These are phyloP conservation scores for Debaryomycetaceae sp. DNA, from an alignment of 1,139 yeast species.

Conservation along the genomic window DNA sequence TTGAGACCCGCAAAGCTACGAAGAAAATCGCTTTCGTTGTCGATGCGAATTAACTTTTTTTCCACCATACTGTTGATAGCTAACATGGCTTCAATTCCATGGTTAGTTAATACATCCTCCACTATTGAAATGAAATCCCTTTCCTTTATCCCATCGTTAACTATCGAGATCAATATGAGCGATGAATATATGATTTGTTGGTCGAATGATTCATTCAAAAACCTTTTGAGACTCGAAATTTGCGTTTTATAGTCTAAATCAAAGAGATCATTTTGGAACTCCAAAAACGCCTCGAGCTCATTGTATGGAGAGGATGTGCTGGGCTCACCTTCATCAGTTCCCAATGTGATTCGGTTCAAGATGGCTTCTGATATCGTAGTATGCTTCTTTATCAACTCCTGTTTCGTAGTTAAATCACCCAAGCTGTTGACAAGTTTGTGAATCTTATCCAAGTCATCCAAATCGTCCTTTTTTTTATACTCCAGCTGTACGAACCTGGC, in stretches of 20 bases:
- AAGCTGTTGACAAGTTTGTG: conserved; percentile 69
- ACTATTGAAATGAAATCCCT: conserved; percentile 52
- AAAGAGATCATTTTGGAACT: conserved; percentile 71
- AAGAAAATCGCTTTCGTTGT: conserved; percentile 27
- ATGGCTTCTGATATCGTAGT: conserved; percentile 72
- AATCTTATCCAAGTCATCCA: conserved; percentile 54
- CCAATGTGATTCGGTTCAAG: conserved; percentile 46
- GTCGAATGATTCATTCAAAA: conserved; percentile 40
- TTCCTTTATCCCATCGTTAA: conserved; percentile 63
- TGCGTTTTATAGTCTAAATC: conserved; percentile 55
- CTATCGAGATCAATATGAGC: conserved; percentile 51
- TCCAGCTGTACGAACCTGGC: conserved; percentile 72
- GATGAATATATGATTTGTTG: conserved; percentile 45
- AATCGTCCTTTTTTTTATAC: conserved; percentile 57
- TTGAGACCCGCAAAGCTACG: conserved; percentile 23
- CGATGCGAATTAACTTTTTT: conserved; percentile 22
- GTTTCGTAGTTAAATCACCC: conserved; percentile 64
- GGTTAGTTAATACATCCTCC: conserved; percentile 50
- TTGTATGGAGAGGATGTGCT: conserved; percentile 13
- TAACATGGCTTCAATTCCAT: conserved; percentile 50
- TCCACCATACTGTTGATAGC: conserved; percentile 25
- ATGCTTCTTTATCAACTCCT: conserved; percentile 68
- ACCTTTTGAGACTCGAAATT: conserved; percentile 43
- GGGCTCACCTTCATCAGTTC: conserved; percentile 18
- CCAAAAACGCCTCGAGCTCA: conserved; percentile 54